Evolutionary conservation across 805 yeast species (phyloP).

Genomic region (Wickerhamiella spandovensis): DNA sequence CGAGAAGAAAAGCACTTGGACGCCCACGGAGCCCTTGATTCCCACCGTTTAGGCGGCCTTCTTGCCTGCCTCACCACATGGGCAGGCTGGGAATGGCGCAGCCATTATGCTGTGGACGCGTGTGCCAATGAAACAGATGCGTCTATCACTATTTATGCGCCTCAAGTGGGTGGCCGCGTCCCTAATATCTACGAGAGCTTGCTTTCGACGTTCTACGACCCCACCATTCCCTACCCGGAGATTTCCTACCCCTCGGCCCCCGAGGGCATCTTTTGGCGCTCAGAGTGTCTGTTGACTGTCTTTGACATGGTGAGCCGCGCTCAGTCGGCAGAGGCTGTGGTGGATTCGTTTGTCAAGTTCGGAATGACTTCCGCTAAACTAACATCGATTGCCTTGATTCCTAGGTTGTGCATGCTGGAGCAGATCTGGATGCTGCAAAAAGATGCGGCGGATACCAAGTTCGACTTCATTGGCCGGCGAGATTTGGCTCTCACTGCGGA

Average conservation of each 20-base stretch:
- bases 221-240: background rate
- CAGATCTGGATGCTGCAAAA: constrained; percentile 28
- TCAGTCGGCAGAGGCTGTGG: constrained; percentile 39
- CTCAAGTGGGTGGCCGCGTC: constrained; percentile 28
- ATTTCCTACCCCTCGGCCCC: background rate
- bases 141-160: background rate
- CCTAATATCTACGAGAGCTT: constrained; percentile 41
- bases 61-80: constrained; percentile 43
- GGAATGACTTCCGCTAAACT: constrained; percentile 35
- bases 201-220: constrained; percentile 2
- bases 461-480: constrained; percentile 1
- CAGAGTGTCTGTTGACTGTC: background rate
- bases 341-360: constrained; percentile 47
- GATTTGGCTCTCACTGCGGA: background rate
- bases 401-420: constrained; percentile 51
- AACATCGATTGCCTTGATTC: constrained; percentile 63
- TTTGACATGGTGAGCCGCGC: constrained; percentile 30
- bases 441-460: background rate
- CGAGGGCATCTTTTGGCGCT: constrained; percentile 3
- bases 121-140: constrained; percentile 19
- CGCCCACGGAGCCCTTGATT: constrained; percentile 28
- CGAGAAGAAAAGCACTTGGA: constrained; percentile 64
- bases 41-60: constrained; percentile 35
- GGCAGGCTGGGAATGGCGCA: constrained; percentile 71
- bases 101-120: constrained; percentile 33